Percentiles rank a stretch among this genome's conserved stretches.
phyloP scores from a whole-genome alignment of 2,329 filamentous ascomycete species.

The Aureobasidium sp. region DNA sequence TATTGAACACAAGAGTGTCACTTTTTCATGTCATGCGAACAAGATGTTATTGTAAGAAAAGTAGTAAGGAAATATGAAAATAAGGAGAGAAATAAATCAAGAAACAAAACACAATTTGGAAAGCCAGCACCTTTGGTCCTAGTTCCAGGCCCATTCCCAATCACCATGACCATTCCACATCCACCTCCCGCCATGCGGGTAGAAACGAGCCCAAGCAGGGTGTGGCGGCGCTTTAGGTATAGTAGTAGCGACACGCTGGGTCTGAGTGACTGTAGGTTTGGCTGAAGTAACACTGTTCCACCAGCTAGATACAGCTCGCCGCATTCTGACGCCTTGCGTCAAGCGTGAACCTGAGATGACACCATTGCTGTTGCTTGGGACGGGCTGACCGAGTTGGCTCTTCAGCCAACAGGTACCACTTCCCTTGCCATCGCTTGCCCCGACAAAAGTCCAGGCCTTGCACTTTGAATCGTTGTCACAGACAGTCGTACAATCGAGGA shows the following conservation, averaged over 20 bases:
- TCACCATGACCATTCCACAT: constrained; percentile 5
- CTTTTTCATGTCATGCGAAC: too few relatives aligned
- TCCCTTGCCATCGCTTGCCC: constrained; percentile 5
- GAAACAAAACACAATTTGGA: not conserved
- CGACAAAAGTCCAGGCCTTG: constrained; percentile 14
- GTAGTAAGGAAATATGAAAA: too few relatives aligned
- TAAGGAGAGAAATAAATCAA: too few relatives aligned
- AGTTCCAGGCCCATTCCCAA: constrained; percentile 2
- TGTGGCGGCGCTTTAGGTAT: not conserved
- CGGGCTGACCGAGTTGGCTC: not conserved
- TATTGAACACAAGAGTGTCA: too few relatives aligned
- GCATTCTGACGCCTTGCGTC: not conserved
- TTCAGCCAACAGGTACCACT: constrained; percentile 16
- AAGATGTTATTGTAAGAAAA: too few relatives aligned
- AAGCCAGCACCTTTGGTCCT: not conserved
- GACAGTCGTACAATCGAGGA: constrained; percentile 13
- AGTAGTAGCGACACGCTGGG: not conserved
- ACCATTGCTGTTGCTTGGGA: not conserved
- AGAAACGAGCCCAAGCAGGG: not conserved
- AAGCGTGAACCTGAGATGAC: constrained; percentile 6
- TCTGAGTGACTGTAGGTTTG: not conserved
- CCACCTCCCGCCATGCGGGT: not conserved
- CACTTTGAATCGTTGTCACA: constrained; percentile 14
- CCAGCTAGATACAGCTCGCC: not conserved
- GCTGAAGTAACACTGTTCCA: not conserved